These are phyloP conservation scores for Limnomonas spitsbergensis DNA, from an alignment of 139 green algal genomes.

Conservation along the genomic window DNA sequence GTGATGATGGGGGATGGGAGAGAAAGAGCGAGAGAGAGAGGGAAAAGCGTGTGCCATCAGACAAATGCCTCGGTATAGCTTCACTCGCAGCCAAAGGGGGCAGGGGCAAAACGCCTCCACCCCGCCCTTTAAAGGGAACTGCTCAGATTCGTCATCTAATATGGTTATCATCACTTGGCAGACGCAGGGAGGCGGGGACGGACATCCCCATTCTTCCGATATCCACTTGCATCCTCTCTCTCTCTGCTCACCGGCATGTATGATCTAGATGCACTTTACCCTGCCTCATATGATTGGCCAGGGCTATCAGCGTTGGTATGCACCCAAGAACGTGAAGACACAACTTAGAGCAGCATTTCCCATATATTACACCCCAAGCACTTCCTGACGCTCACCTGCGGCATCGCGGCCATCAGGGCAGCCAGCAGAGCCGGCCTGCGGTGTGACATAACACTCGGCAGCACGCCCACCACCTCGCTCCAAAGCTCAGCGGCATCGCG, in stretches of 20 bases:
- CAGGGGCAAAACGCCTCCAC: constrained; percentile 31
- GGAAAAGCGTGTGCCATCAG: constrained; percentile 28
- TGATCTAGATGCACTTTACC: neutral
- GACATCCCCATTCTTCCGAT: neutral
- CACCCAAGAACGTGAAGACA: neutral
- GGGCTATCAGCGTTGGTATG: neutral
- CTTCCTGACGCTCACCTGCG: too few relatives aligned
- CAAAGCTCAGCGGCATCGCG: constrained; percentile 30
- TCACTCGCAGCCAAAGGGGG: constrained; percentile 14
- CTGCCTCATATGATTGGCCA: neutral
- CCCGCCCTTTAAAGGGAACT: constrained; percentile 9
- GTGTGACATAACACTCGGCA: constrained; percentile 44
- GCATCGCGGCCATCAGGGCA: constrained; percentile 46
- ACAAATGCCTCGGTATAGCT: constrained; percentile 58
- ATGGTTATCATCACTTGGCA: constrained; percentile 37
- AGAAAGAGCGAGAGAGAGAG: neutral
- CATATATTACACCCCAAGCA: too few relatives aligned
- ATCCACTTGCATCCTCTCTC: neutral
- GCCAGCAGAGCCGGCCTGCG: constrained; percentile 47
- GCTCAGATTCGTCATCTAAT: constrained; percentile 56
- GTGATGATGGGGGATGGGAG: neutral
- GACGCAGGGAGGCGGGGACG: too few relatives aligned
- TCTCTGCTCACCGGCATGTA: neutral
- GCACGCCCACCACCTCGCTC: constrained; percentile 29
- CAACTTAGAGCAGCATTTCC: neutral